Conservation (phyloP, 345 rosid species). For the Acer saccharum region DNA sequence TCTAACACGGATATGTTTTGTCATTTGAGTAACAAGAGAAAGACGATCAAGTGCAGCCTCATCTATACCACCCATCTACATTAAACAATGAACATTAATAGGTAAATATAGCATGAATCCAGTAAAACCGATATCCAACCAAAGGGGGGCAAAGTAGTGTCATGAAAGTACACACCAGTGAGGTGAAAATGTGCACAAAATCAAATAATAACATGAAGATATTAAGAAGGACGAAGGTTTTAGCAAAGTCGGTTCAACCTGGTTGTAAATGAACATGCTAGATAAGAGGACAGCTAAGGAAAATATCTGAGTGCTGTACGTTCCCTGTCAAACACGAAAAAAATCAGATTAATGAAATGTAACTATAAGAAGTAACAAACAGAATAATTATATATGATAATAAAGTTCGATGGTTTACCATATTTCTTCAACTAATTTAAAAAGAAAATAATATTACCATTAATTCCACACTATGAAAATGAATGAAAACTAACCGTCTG, state of each 20-base stretch:
- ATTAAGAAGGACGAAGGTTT: neutral
- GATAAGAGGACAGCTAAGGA: slow-evolving; percentile 94
- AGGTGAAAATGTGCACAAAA: neutral
- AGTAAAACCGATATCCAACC: neutral
- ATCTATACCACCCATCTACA: slow-evolving; percentile 95
- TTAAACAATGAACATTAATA: slow-evolving; percentile 15
- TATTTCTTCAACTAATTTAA: neutral
- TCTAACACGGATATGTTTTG: slow-evolving; percentile 93
- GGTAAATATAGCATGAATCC: slow-evolving; percentile 1
- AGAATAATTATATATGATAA: neutral
- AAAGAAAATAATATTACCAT: neutral
- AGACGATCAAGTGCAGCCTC: slow-evolving; percentile 96
- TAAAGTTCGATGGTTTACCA: neutral
- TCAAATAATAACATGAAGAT: neutral
- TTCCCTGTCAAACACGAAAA: slow-evolving; percentile 60
- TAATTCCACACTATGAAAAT: neutral
- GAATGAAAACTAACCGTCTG: slow-evolving; percentile 71
- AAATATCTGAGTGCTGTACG: slow-evolving; percentile 98
- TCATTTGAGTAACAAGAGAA: slow-evolving; percentile 97
- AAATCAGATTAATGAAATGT: slow-evolving; percentile 1
- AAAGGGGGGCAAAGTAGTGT: neutral
- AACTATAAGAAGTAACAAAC: neutral
- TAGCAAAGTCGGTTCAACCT: slow-evolving; percentile 47
- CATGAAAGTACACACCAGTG: neutral
- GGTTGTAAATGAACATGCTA: slow-evolving; percentile 96